Base-by-base conservation (phyloP, 169 alveolate genomes). In the Plasmodium reichenowi region DNA sequence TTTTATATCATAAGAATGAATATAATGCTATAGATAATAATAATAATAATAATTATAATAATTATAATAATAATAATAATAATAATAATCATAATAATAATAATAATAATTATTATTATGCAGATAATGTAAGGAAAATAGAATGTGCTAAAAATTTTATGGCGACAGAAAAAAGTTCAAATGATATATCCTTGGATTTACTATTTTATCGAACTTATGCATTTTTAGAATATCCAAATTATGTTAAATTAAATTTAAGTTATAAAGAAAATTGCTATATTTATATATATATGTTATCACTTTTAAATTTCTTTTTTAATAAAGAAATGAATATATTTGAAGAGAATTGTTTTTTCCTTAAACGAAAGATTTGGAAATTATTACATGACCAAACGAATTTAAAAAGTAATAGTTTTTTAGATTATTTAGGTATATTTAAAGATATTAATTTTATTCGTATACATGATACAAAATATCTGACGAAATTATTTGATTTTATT, bases 321-420 rank as follows among this genome's bases (percentile, higher is more conserved):
- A 78, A 78, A 47, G 48, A 66, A 29, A 56, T 43, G 20, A 38
- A 54, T 26, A 50, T 78, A 29, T 78, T 78, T 54, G 67, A 56
- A 38, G 80, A 78, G 29, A 78, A 78, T 66, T 78, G 89, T 64
- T 78, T 78, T 66, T 78, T 78, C 64, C 67, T 78, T 78, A 78
- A 78, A 48, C 64, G 66, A 15, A 66, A 43, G 54, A 20, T 78
- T 47, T 78, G 89, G 89, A 63, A 66, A 20, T 58, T 78, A 78
- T 29, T 78, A 22, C 89, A 78, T 58, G 78, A 78, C 7, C 72
- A 70, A 50, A 52, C 89, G 2, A 78, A 78, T 52, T 32, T 78
- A 22, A 78, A 66, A 59, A 78, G 78, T 0, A 54, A 66, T 70
- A 43, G 67, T 50, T 78, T 78, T 78, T 66, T 78, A 47, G 89